Percentiles rank a stretch among this genome's conserved stretches.
phyloP scores from a whole-genome alignment of 2,329 filamentous ascomycete genomes.

The Ilyonectria mors-panacis region DNA sequence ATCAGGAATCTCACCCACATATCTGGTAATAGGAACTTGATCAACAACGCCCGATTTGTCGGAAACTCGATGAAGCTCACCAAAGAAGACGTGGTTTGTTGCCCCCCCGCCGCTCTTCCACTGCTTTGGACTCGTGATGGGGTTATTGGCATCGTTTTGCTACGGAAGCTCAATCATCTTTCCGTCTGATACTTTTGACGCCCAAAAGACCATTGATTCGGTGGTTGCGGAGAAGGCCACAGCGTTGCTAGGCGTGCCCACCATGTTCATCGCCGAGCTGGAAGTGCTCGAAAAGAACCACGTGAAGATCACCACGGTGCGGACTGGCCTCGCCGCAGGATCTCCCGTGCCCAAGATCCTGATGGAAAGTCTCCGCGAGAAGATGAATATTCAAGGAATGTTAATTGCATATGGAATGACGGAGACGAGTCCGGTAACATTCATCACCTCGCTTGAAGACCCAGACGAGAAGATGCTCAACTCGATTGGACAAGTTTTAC shows the following conservation, averaged over 20 bases:
- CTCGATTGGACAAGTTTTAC: conserved; percentile 73
- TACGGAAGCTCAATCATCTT: conserved; percentile 75
- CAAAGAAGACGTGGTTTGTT: conserved; percentile 72
- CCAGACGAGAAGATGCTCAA: conserved; percentile 74
- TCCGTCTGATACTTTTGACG: conserved; percentile 76
- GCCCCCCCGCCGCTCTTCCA: conserved; percentile 76
- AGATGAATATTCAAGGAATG: conserved; percentile 49
- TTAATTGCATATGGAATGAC: conserved; percentile 74
- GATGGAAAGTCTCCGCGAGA: conserved; percentile 63
- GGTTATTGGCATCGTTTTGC: conserved; percentile 78
- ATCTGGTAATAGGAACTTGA: conserved; percentile 53
- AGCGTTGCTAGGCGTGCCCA: conserved; percentile 70
- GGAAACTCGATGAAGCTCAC: conserved; percentile 64
- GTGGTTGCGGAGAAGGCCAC: conserved; percentile 68
- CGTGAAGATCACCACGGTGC: conserved; percentile 33
- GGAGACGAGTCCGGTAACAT: conserved; percentile 71
- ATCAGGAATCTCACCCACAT: not conserved
- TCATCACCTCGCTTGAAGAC: conserved; percentile 78
- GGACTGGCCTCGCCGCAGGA: conserved; percentile 78
- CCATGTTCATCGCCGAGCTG: conserved; percentile 79
- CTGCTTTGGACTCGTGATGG: conserved; percentile 79
- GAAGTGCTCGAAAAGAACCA: conserved; percentile 52
- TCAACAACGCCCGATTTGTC: conserved; percentile 68
- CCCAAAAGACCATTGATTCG: conserved; percentile 69
- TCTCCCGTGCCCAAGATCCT: conserved; percentile 74